Base-by-base conservation (phyloP, 352 stramenopile genomes). In the Globisporangium cylindrosporum region DNA sequence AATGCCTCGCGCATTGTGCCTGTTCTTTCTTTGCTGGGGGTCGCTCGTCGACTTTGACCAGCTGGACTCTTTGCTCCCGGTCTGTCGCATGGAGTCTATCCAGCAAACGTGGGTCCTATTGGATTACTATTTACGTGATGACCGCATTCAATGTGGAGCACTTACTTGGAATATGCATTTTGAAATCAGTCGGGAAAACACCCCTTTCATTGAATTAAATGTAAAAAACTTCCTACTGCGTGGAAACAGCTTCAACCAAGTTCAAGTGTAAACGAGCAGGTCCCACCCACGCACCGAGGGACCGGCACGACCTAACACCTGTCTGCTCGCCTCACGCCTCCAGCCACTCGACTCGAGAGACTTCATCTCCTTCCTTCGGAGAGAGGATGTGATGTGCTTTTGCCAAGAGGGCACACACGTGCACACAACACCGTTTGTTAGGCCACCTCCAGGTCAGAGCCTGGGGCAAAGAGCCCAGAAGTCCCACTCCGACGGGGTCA, bases 251-350 rank as follows among this genome's bases (percentile, higher is more conserved):
- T 24, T 24, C 53, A 56, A 4, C 2, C 49, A 58, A 36, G 53
- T 59, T 41, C 54, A 60, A 60, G 29, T 61, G 55, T 61, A 61
- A 61, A 61, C 55, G 55, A 61, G 55, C 27, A 46, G 27, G 29
- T 61, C 55, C 55, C 55, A 61, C 55, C 38, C 24, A 34, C 14
- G 29, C 10, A 59, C 15, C 51, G 53, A 59, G 14, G 53, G 15
- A 32, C 14, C 24, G 9, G 49, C 54, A 61, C 55, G 55, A 61
- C 29, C 55, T 61, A 59, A 59, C 53, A 59, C 43, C 43, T 51
- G 43, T 22, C 41, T 49, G 15, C 41, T 46, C 6, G 41, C 41
- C 43, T 51, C 18, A 22, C 25, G 22, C 53, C 24, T 56, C 20
- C 48, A 29, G 14, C 41, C 41, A 22, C 15, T 12, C 43, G 15